Evolutionary conservation across 2,329 filamentous ascomycete genomes (phyloP), one percentile per base, ranked within the genome.

Genomic region (Xylariaceae sp.): DNA sequence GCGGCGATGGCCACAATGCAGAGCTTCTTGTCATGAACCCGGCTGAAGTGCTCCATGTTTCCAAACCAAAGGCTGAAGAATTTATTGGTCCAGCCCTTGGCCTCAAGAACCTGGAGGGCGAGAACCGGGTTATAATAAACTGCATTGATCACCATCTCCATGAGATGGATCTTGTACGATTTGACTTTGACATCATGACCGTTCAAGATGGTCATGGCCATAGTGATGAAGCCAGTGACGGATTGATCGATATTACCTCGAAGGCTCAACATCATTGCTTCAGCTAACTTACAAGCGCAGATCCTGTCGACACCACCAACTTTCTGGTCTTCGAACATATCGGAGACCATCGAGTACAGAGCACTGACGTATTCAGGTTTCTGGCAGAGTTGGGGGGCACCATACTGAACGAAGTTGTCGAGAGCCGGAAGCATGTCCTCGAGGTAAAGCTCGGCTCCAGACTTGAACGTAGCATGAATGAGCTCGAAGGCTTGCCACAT

Each of bases 401-500:
- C 94, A 66, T 95, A 99, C 63, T 94, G 89, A 48, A 99, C 90
- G 69, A 96, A 97, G 77, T 99, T 99, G 74, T 99, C 94, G 22
- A 99, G 81, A 0, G 94, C 94, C 5, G 94, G 94, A 14, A 99
- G 85, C 94, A 99, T 99, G 64, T 99, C 94, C 73, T 99, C 94
- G 13, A 99, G 83, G 69, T 99, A 99, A 42, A 97, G 83, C 75
- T 99, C 93, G 34, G 93, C 94, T 39, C 94, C 94, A 53, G 90
- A 89, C 75, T 97, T 97, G 79, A 99, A 99, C 1, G 93, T 97
- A 60, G 89, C 84, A 73, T 97, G 93, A 58, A 99, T 95, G 42
- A 97, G 81, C 74, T 96, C 92, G 69, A 99, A 99, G 2, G 94
- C 93, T 72, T 93, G 87, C 94, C 94, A 99, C 94, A 99, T 99